Base-by-base conservation (phyloP, 2,329 filamentous ascomycete genomes). In the Botrytis elliptica region DNA sequence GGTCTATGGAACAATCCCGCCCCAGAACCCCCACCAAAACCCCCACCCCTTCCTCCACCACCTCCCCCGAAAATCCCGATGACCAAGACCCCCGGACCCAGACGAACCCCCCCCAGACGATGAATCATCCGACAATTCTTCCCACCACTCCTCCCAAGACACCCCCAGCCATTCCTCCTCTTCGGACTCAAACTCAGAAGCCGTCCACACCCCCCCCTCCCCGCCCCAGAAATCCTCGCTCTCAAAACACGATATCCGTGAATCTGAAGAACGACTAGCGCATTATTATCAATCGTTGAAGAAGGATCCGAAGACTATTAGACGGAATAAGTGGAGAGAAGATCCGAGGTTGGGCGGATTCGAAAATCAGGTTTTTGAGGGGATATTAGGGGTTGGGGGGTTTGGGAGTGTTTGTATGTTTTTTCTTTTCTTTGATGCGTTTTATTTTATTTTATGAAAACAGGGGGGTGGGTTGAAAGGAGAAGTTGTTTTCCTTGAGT, bases 321-420 rank as follows among this genome's bases (percentile, higher is more conserved):
- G 67, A 0, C 0, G 12, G 10, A 70, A 70, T 25, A 70, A 60
- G 57, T 70, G 46, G 46, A 52, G 67, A 7, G 22, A 33, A 2
- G 55, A 70, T 44, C 25, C 67, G 8, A 10, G 36, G 9, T 25
- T 68, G 10, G 62, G 44, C 2, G 18, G 1, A 4, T 18, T 36
- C 14, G 12, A 68, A 4, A 33, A 46, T 18, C 36, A 55, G 29
- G 22, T 40, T n/a, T 68, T 52, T n/a, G 44, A 52, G 33, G 44
- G 46, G 44, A 38, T 68, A 6, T 5, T 52, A 12, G 44, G 65
- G 16, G 44, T 22, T 1, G 49, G 65, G 4, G 65, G 20, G 9
- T 55, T 68, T 68, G 44, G 65, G 29, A 68, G 36, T 55, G 65
- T 65, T 25, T 65, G 65, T 68, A 55, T 55, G 36, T 55, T 16